These are phyloP conservation scores for Yarrowia sp. DNA, from an alignment of 805 yeast genomes.

Conservation along the genomic window DNA sequence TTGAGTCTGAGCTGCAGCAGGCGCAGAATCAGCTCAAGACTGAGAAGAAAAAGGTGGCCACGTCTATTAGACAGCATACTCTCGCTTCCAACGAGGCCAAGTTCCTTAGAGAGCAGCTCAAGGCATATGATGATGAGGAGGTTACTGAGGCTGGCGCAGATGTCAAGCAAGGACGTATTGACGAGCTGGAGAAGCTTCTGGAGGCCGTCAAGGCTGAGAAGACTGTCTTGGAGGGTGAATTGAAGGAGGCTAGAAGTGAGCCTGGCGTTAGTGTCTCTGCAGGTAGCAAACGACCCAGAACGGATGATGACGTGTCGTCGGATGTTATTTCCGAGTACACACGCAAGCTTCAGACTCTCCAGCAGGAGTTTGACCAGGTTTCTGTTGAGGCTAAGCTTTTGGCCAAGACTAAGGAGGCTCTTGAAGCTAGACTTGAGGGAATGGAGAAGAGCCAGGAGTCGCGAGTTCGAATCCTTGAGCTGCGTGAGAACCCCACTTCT, in stretches of 20 bases:
- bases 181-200: slow-evolving; percentile 56
- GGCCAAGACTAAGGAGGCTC: slow-evolving; percentile 43
- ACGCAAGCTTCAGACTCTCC: slow-evolving; percentile 20
- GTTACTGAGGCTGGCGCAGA: slow-evolving; percentile 42
- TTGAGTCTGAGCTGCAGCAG: slow-evolving; percentile 45
- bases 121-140: slow-evolving; percentile 56
- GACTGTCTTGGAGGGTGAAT: slow-evolving; percentile 54
- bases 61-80: slow-evolving; percentile 59
- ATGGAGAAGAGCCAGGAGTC: slow-evolving; percentile 36
- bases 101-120: slow-evolving; percentile 62
- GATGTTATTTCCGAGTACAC: slow-evolving; percentile 28
- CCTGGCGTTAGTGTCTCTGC: slow-evolving; percentile 40
- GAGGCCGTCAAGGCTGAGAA: slow-evolving; percentile 64
- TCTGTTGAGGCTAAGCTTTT: slow-evolving; percentile 40
- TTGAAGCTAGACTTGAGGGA: slow-evolving; percentile 40
- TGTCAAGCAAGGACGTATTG: slow-evolving; percentile 45
- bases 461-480: slow-evolving; percentile 59
- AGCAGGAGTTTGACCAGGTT: slow-evolving; percentile 19
- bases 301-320: slow-evolving; percentile 38
- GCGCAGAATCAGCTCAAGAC: slow-evolving; percentile 52
- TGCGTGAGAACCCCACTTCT: slow-evolving; percentile 69
- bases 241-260: slow-evolving; percentile 44
- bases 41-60: slow-evolving; percentile 50
- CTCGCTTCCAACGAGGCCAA: slow-evolving; percentile 66
- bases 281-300: slow-evolving; percentile 39